Evolutionary conservation across 108 stramenopile genomes (phyloP), one percentile per base, ranked within the genome.

Genomic region (Pseudonitzschia multiseries): DNA sequence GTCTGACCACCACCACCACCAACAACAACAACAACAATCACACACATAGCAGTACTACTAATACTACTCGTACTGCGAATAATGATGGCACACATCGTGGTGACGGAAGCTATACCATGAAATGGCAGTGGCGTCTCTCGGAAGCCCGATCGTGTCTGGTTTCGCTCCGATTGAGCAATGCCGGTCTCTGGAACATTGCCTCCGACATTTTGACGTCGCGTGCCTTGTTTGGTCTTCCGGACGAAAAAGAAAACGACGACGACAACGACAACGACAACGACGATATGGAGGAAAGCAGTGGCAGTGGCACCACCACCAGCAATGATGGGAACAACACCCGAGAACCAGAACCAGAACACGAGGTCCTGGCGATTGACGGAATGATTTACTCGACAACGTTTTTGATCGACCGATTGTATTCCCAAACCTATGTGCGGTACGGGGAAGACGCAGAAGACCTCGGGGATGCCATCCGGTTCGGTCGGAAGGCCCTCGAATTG

Each of bases 351-450:
- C 14, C 53, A 18, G 46, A 48, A 1, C 9, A 41, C 14, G 9
- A 28, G 2, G 9, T 40, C 8, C 61, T 62, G n/a, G 26, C 61
- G 18, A 33, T 62, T 6, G 61, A 62, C 31, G 20, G 61, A n/a
- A 40, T 14, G 20, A 62, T 62, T 40, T 62, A 17, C 8, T 17
- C 32, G 13, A 36, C 33, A 3, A 62, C 32, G 2, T 62, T 62
- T 40, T 62, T 62, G 36, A 62, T 62, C 32, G 61, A 62, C 31
- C 61, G 61, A 0, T 33, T 62, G 61, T 62, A 62, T 29, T 62
- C 61, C 28, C 61, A 62, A 20, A 62, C 61, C 22, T 62, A 2
- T 40, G 61, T 62, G 14, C 32, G 32, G 18, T 14, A 33, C n/a
- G 40, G 36, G 40, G 1, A 17, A 0, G 61, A 62, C 61, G 36